These are phyloP conservation scores for Syzygium jambos DNA, from an alignment of 345 rosid genomes.

Conservation along the genomic window DNA sequence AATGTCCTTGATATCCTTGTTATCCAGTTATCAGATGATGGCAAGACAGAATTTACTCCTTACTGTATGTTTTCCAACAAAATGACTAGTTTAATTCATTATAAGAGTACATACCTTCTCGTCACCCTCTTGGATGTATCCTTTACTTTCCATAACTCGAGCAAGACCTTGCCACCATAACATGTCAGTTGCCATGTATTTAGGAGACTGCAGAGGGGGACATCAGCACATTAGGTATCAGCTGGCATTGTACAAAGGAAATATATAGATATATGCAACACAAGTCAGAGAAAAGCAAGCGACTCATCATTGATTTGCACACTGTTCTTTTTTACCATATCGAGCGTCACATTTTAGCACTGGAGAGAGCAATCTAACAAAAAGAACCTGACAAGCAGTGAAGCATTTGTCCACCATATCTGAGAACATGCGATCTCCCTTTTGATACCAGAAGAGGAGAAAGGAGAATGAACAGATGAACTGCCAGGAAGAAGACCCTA, in stretches of 20 bases:
- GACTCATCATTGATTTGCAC: neutral
- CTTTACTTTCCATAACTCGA: conserved; percentile 66
- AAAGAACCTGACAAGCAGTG: neutral
- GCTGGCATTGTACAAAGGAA: neutral
- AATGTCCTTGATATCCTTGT: neutral
- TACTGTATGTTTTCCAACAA: neutral
- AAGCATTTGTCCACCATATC: neutral
- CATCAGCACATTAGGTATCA: conserved; percentile 1
- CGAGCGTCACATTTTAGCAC: neutral
- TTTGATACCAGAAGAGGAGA: neutral
- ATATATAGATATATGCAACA: neutral
- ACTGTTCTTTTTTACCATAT: neutral
- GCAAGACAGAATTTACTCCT: neutral
- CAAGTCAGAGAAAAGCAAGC: neutral
- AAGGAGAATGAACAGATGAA: neutral
- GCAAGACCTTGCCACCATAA: conserved; percentile 92
- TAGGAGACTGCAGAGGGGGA: conserved; percentile 39
- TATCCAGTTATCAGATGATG: neutral
- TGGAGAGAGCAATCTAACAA: neutral
- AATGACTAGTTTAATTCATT: neutral
- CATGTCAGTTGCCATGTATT: conserved; percentile 40
- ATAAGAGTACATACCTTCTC: conserved; percentile 32
- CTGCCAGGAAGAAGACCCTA: neutral
- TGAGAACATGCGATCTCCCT: neutral
- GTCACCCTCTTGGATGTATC: conserved; percentile 59